Percentiles rank a stretch among this genome's conserved stretches.
Conservation (phyloP, 371 early-diverging fungal species). For the Astathelohania contejeani region DNA sequence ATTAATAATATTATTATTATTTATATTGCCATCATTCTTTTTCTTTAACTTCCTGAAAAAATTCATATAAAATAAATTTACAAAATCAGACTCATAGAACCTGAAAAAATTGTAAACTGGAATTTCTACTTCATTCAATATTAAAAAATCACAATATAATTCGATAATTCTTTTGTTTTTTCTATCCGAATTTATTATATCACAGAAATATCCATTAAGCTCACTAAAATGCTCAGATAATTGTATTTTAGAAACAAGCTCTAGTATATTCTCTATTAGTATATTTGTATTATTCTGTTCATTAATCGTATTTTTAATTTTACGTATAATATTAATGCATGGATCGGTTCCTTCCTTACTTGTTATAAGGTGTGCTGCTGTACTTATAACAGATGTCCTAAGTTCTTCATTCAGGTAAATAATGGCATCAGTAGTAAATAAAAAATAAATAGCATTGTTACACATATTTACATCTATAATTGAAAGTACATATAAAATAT, state of each 20-base stretch:
- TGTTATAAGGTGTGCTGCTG: background rate
- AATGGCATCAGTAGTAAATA: conserved; percentile 9
- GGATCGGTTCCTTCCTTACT: too few relatives aligned
- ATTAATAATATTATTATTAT: too few relatives aligned
- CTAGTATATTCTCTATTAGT: too few relatives aligned
- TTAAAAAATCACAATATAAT: conserved; percentile 1
- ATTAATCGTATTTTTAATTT: too few relatives aligned
- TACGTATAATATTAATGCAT: too few relatives aligned
- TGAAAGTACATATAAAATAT: conserved; percentile 1
- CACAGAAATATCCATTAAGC: background rate
- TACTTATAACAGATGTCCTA: background rate
- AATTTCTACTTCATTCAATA: conserved; percentile 8
- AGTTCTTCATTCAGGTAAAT: background rate
- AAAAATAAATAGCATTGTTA: background rate
- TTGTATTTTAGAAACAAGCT: background rate
- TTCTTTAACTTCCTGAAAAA: conserved; percentile 8
- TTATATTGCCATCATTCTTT: background rate
- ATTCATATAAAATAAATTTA: conserved; percentile 3
- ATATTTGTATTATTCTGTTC: too few relatives aligned
- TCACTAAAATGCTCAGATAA: background rate
- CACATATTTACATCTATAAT: background rate
- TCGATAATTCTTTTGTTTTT: background rate
- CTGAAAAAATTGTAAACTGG: conserved; percentile 9
- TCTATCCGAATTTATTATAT: conserved; percentile 7
- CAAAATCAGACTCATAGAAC: background rate